These are phyloP conservation scores for Shiraia bambusicola DNA, from an alignment of 2,329 filamentous ascomycete genomes.

Conservation along the genomic window DNA sequence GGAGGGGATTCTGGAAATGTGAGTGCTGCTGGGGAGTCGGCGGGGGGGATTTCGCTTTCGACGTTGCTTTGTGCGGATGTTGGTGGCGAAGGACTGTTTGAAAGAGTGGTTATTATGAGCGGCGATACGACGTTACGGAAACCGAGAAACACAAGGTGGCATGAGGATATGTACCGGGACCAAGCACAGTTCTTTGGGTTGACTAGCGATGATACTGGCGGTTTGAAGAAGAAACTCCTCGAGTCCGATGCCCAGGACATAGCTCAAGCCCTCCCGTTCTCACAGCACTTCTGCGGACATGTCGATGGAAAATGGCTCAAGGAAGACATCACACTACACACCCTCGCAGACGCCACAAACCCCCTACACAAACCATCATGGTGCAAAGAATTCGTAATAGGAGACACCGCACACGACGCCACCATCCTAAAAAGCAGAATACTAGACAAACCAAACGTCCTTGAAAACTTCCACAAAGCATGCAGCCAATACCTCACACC, in stretches of 20 bases:
- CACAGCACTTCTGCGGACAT: constrained; percentile 27
- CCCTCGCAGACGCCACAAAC: constrained; percentile 16
- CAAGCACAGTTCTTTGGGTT: constrained; percentile 24
- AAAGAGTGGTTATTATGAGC: constrained; percentile 35
- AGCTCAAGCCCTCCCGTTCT: constrained; percentile 23
- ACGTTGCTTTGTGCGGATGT: constrained; percentile 31
- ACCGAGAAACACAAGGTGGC: constrained; percentile 28
- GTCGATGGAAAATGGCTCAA: constrained; percentile 29
- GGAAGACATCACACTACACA: constrained; percentile 15
- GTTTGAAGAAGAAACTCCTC: constrained; percentile 16
- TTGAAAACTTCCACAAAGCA: constrained; percentile 14
- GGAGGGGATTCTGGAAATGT: constrained; percentile 44
- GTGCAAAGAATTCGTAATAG: constrained; percentile 51
- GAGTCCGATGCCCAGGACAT: constrained; percentile 23
- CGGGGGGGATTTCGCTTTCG: constrained; percentile 45
- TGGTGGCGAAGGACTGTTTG: constrained; percentile 25
- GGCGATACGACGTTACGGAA: constrained; percentile 34
- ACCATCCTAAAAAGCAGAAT: constrained; percentile 32
- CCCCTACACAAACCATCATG: constrained; percentile 45
- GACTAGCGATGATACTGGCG: constrained; percentile 6
- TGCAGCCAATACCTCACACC: constrained; percentile 20
- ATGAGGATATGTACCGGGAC: constrained; percentile 27
- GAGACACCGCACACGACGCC: constrained; percentile 50
- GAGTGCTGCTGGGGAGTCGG: constrained; percentile 50
- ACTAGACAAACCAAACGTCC: constrained; percentile 28